phyloP scores from a whole-genome alignment of 2,329 filamentous ascomycete genomes.

The Herpotrichia juniperi region DNA sequence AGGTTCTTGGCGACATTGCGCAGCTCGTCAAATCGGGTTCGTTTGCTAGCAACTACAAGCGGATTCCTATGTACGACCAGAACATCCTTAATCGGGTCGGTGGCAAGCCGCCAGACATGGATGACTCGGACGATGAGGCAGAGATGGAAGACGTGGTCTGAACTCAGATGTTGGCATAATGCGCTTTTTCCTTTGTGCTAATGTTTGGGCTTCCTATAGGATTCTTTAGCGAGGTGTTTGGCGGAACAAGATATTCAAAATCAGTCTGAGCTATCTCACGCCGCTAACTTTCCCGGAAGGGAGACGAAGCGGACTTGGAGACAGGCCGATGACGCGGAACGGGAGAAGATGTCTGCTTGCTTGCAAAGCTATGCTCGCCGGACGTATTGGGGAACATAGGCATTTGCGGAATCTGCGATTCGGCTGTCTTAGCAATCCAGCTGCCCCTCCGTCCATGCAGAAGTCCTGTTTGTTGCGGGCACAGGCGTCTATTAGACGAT shows the following conservation, averaged over 20 bases:
- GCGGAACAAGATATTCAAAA: not conserved
- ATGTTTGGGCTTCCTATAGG: not conserved
- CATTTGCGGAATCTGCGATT: too few species aligned
- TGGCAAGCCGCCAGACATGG: conserved; percentile 56
- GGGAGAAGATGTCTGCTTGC: too few species aligned
- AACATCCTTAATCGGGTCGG: conserved; percentile 52
- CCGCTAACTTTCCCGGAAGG: too few species aligned
- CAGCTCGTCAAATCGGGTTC: conserved; percentile 80
- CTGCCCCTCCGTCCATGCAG: too few species aligned
- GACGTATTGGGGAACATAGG: too few species aligned
- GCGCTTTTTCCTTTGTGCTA: not conserved
- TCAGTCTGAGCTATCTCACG: too few species aligned
- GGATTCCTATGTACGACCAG: conserved; percentile 71
- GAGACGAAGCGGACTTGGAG: too few species aligned
- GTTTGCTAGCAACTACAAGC: conserved; percentile 84
- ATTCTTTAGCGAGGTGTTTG: conserved; percentile 6
- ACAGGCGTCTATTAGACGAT: too few species aligned
- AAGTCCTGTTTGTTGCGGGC: too few species aligned
- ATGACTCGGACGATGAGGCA: conserved; percentile 66
- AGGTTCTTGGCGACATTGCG: conserved; percentile 82
- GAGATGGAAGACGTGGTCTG: conserved; percentile 79
- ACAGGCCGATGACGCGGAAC: too few species aligned
- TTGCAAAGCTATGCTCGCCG: too few species aligned
- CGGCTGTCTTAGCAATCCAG: too few species aligned
- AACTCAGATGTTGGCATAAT: not conserved